phyloP scores from a whole-genome alignment of 2,329 filamentous ascomycete species.

The Ophiostoma piceae region DNA sequence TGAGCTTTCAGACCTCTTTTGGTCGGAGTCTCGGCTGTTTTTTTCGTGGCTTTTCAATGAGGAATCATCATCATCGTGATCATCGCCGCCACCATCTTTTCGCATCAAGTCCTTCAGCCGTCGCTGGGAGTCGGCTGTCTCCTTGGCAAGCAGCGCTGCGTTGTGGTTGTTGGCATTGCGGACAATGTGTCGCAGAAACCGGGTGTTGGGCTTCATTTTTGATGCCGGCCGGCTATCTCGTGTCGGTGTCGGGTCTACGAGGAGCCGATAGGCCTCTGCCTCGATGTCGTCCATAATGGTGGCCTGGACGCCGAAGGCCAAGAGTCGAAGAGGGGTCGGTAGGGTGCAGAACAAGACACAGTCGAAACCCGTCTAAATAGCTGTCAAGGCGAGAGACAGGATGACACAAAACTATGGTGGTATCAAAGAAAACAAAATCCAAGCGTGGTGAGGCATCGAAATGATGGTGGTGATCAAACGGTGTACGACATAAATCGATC shows the following conservation, averaged over 20 bases:
- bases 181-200: conserved; percentile 83
- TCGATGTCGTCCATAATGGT: conserved; percentile 22
- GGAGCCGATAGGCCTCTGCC: conserved; percentile 22
- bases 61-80: not conserved
- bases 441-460: not conserved
- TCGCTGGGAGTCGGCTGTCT: conserved; percentile 70
- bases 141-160: conserved; percentile 74
- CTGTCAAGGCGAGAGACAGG: not conserved
- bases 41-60: not conserved
- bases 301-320: not conserved
- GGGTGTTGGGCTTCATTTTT: conserved; percentile 82
- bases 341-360: not conserved
- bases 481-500: not conserved
- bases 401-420: not conserved
- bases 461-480: not conserved
- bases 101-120: conserved; percentile 57
- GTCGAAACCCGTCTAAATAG: too few relatives aligned
- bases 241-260: conserved; percentile 20
- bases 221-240: conserved; percentile 50
- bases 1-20: not conserved
- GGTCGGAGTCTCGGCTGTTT: not conserved
- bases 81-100: not conserved
- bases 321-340: not conserved
- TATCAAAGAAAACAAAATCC: not conserved
- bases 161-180: conserved; percentile 87